Conservation (phyloP, 805 yeast genomes). For the Ogataea saltuana region DNA sequence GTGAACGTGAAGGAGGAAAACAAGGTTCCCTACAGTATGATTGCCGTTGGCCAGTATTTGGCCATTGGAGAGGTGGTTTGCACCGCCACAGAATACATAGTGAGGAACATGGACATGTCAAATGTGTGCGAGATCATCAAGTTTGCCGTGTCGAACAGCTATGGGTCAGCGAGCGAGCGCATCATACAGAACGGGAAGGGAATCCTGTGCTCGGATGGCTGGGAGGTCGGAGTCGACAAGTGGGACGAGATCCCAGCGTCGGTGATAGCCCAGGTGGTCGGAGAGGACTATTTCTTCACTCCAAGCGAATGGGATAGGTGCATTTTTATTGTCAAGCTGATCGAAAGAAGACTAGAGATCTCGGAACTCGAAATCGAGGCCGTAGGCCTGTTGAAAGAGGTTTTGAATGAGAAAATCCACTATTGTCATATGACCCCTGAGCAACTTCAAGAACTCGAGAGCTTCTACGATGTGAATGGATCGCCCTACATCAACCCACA, state of each 20-base stretch:
- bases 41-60: slow-evolving; percentile 52
- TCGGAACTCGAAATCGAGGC: slow-evolving; percentile 20
- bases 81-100: slow-evolving; percentile 42
- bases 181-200: slow-evolving; percentile 50
- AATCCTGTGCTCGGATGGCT: slow-evolving; percentile 48
- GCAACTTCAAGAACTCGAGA: slow-evolving; percentile 45
- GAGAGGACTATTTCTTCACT: slow-evolving; percentile 52
- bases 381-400: slow-evolving; percentile 30
- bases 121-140: slow-evolving; percentile 39
- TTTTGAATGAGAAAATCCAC: slow-evolving; percentile 44
- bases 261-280: slow-evolving; percentile 45
- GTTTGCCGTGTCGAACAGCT: slow-evolving; percentile 46
- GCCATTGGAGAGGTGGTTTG: slow-evolving; percentile 48
- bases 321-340: slow-evolving; percentile 43
- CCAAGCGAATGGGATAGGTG: slow-evolving; percentile 59
- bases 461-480: slow-evolving; percentile 39
- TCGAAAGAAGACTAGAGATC: slow-evolving; percentile 38
- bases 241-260: slow-evolving; percentile 51
- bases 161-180: slow-evolving; percentile 47
- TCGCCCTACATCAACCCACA: slow-evolving; percentile 40
- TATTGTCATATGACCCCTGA: slow-evolving; percentile 52
- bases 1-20: slow-evolving; percentile 35
- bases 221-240: slow-evolving; percentile 44
- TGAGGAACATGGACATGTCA: slow-evolving; percentile 37
- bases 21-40: slow-evolving; percentile 41